These are phyloP conservation scores for Exophiala oligosperma DNA, from an alignment of 2,329 filamentous ascomycete species.

Conservation along the genomic window DNA sequence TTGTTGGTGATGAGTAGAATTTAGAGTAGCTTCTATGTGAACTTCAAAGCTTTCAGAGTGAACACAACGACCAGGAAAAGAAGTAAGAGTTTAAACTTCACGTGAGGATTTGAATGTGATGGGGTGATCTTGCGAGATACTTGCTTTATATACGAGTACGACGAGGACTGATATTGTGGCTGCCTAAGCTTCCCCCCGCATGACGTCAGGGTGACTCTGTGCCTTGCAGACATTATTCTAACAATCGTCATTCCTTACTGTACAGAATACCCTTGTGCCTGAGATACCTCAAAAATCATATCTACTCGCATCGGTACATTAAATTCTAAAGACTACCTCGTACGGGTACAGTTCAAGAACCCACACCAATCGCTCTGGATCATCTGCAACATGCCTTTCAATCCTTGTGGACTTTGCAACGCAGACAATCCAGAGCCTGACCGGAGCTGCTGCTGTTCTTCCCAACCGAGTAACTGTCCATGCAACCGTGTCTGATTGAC, in stretches of 20 bases:
- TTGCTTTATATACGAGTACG: too few species aligned
- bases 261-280: too few species aligned
- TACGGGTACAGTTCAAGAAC: background rate
- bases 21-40: too few species aligned
- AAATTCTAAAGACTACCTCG: background rate
- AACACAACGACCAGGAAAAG: too few species aligned
- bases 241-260: background rate
- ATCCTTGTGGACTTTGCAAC: background rate
- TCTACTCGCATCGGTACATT: too few species aligned
- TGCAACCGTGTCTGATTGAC: conserved; percentile 5
- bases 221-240: too few species aligned
- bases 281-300: too few species aligned
- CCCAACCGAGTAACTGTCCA: background rate
- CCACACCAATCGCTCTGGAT: conserved; percentile 2
- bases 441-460: background rate
- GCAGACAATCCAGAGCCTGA: background rate
- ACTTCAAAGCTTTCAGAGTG: too few species aligned
- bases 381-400: background rate
- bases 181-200: background rate
- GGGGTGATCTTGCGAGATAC: too few species aligned
- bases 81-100: too few species aligned
- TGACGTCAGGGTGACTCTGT: background rate
- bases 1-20: too few species aligned
- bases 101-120: too few species aligned
- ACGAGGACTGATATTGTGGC: background rate